Evolutionary conservation across 768 basidiomycete species (phyloP).

Genomic region (Phylloporus scabripes): DNA sequence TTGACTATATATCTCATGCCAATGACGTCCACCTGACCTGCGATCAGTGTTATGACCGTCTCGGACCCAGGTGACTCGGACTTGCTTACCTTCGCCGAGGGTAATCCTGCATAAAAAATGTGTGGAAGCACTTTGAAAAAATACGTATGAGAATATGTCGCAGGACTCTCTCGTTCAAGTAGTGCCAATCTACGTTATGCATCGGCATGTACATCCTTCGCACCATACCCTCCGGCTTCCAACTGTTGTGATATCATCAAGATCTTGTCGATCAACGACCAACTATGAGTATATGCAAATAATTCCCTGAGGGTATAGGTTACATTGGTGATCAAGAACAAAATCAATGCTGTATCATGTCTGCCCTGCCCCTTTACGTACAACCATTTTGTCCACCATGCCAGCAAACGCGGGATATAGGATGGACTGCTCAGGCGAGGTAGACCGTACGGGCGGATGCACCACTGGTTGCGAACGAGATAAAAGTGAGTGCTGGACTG

Average conservation of each 20-base stretch:
- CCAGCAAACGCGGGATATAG: slow-evolving; percentile 19
- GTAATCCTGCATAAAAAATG: slow-evolving; percentile 48
- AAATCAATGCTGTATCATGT: neutral
- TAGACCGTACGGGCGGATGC: slow-evolving; percentile 12
- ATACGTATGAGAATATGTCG: slow-evolving; percentile 1
- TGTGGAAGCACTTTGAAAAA: slow-evolving; percentile 2
- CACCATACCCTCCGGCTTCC: neutral
- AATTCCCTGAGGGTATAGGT: neutral
- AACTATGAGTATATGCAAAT: neutral
- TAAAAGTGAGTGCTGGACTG: slow-evolving; percentile 6
- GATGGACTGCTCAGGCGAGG: slow-evolving; percentile 14
- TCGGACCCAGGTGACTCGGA: slow-evolving; percentile 96
- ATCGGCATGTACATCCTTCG: neutral
- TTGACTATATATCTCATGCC: slow-evolving; percentile 2
- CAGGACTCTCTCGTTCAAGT: neutral
- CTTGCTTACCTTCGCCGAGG: slow-evolving; percentile 82
- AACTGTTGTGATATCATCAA: neutral
- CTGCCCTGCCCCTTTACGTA: neutral
- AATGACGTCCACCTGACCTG: slow-evolving; percentile 4
- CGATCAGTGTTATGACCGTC: slow-evolving; percentile 89
- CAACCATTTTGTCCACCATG: slow-evolving; percentile 21
- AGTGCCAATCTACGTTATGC: slow-evolving; percentile 1
- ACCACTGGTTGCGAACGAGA: slow-evolving; percentile 21
- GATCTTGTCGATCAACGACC: neutral
- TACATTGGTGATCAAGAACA: neutral